Evolutionary conservation across 2,329 filamentous ascomycete genomes (phyloP), one percentile per base, ranked within the genome.

Genomic region (Pezicula neosporulosa): DNA sequence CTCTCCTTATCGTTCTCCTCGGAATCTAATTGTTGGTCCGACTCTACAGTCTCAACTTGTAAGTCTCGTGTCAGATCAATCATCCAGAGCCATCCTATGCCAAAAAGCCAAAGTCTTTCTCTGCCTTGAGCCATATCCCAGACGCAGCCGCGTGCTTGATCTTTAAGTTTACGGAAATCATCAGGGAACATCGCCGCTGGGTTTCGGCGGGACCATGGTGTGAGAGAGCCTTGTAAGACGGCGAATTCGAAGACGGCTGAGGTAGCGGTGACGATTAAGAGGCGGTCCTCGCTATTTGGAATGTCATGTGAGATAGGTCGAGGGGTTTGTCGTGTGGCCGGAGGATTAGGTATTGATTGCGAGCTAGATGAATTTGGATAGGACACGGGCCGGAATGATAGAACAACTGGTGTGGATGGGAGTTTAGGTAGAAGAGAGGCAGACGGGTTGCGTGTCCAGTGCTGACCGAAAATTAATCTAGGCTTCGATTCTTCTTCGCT

Each of bases 1-100:
- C 46, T 35, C 19, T 21, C n/a, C n/a, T n/a, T n/a, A n/a, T n/a
- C 30, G 9, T 39, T 27, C 21, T 67, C 69, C 21, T 21, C 21
- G 21, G 21, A 21, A 21, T 21, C 21, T 21, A 21, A 21, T 21
- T 21, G 21, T 21, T 3, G 21, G 21, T 3, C 21, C 21, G 21
- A 21, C 3, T 68, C 62, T 9, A 69, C 66, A 1, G 72, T 66
- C n/a, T 49, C 45, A 13, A 44, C 7, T 21, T 58, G 54, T 45
- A 94, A 78, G 66, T 96, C 87, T 62, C 81, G 80, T 18, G 81
- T 81, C 28, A 96, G 73, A 67, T 97, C 91, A 54, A 99, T 82
- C 92, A 97, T 97, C 72, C 89, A 91, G 21, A 99, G 70, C 79
- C 91, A 97, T 1, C 82, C 85, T 38, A 83, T 81, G 6, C 93